Conservation (phyloP, 2,329 filamentous ascomycete species). For the Coleophoma eucalyptorum region DNA sequence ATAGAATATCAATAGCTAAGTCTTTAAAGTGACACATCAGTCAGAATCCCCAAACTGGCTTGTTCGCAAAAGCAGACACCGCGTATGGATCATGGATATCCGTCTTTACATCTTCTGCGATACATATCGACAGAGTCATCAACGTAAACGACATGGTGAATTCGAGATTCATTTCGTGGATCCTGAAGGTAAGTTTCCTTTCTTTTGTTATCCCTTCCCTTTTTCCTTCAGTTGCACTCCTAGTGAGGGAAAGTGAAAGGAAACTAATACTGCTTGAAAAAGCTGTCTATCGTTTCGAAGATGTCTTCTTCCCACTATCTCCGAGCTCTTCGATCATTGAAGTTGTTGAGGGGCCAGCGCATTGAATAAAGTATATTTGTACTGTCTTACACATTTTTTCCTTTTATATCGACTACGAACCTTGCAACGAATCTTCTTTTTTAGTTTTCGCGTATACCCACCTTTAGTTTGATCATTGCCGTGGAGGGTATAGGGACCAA, state of each 20-base stretch:
- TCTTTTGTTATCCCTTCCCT: too few species aligned
- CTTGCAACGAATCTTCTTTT: background rate
- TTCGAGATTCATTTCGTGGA: constrained; percentile 27
- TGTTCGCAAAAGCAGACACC: constrained; percentile 39
- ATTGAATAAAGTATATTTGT: too few species aligned
- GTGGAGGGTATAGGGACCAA: too few species aligned
- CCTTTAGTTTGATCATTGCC: too few species aligned
- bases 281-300: constrained; percentile 20
- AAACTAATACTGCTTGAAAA: background rate
- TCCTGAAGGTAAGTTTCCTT: constrained; percentile 15
- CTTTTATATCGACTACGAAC: background rate
- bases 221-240: too few species aligned
- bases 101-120: constrained; percentile 56
- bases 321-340: background rate
- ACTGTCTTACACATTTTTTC: background rate
- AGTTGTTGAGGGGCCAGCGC: background rate
- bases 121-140: constrained; percentile 50
- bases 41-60: constrained; percentile 47
- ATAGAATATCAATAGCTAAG: background rate
- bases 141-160: constrained; percentile 34
- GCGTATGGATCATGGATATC: constrained; percentile 49
- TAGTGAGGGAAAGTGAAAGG: background rate
- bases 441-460: too few species aligned
- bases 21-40: constrained; percentile 46
- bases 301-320: constrained; percentile 8